phyloP scores from a whole-genome alignment of 73 alveolate species.

The Symbiodinium pilosum region DNA sequence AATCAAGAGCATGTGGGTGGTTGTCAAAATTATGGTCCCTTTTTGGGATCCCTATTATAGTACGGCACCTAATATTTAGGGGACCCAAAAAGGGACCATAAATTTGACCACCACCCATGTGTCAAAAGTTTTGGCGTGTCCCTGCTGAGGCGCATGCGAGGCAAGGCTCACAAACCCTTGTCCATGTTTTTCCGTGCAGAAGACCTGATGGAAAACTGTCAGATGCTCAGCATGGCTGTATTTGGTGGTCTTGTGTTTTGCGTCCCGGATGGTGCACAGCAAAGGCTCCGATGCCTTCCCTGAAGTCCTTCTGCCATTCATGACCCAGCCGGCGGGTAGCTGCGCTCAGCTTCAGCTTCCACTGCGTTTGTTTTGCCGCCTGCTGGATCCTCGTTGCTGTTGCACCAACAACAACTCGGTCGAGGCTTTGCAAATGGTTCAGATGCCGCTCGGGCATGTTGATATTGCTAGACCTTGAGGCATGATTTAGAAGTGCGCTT shows the following conservation, averaged over 20 bases:
- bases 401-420: too few species aligned
- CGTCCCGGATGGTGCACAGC: not conserved
- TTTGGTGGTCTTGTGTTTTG: too few species aligned
- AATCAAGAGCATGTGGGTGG: too few species aligned
- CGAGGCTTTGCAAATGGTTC: too few species aligned
- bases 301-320: slow-evolving; percentile 44
- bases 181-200: slow-evolving; percentile 58
- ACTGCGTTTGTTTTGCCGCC: too few species aligned
- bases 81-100: too few species aligned
- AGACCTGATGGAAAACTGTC: slow-evolving; percentile 28
- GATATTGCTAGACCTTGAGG: not conserved
- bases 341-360: too few species aligned
- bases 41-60: too few species aligned
- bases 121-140: not conserved
- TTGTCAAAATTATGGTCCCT: too few species aligned
- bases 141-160: slow-evolving; percentile 66
- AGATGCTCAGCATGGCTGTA: not conserved
- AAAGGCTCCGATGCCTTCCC: slow-evolving; percentile 50
- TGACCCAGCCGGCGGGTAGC: slow-evolving; percentile 25
- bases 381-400: not conserved
- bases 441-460: not conserved
- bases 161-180: slow-evolving; percentile 65
- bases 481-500: not conserved
- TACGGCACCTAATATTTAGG: too few species aligned
- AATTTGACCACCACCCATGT: not conserved